Evolutionary conservation across 306 rosid genomes (phyloP).

Genomic region (Pterocarpus macrocarpus): DNA sequence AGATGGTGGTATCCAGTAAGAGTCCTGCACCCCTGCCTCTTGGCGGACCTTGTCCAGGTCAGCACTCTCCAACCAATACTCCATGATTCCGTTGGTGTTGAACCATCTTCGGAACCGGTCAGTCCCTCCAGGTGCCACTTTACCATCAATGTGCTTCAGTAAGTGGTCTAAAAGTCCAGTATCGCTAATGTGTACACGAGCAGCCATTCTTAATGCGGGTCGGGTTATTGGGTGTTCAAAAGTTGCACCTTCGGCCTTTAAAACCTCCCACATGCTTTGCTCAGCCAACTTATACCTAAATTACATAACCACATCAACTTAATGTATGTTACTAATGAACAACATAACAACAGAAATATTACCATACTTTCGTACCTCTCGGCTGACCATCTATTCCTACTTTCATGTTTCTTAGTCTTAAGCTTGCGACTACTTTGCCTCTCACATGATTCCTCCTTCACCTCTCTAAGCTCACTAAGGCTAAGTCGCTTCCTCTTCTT

Average conservation of each 20-base stretch:
- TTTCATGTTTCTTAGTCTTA: conserved; percentile 52
- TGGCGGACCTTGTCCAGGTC: conserved; percentile 65
- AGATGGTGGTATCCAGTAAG: conserved; percentile 75
- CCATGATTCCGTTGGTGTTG: conserved; percentile 78
- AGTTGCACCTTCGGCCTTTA: conserved; percentile 79
- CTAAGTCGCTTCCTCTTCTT: conserved; percentile 63
- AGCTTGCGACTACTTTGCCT: conserved; percentile 44
- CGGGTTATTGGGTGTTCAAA: conserved; percentile 74
- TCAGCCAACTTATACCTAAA: conserved; percentile 79
- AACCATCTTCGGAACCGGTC: conserved; percentile 84
- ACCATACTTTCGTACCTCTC: conserved; percentile 62
- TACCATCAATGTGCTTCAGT: conserved; percentile 82
- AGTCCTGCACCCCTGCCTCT: conserved; percentile 77
- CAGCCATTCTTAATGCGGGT: conserved; percentile 66
- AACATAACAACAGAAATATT: neutral
- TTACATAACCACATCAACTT: conserved; percentile 18
- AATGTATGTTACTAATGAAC: neutral
- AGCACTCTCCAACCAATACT: conserved; percentile 93
- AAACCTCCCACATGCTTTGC: conserved; percentile 70
- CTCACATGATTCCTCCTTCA: conserved; percentile 52
- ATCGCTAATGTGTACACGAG: conserved; percentile 78
- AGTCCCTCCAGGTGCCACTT: conserved; percentile 75
- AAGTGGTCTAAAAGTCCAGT: conserved; percentile 92
- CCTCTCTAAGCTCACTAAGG: conserved; percentile 61
- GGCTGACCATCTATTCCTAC: conserved; percentile 67